Evolutionary conservation across 108 stramenopile species (phyloP).

Genomic region (Cylindrotheca fusiformis): DNA sequence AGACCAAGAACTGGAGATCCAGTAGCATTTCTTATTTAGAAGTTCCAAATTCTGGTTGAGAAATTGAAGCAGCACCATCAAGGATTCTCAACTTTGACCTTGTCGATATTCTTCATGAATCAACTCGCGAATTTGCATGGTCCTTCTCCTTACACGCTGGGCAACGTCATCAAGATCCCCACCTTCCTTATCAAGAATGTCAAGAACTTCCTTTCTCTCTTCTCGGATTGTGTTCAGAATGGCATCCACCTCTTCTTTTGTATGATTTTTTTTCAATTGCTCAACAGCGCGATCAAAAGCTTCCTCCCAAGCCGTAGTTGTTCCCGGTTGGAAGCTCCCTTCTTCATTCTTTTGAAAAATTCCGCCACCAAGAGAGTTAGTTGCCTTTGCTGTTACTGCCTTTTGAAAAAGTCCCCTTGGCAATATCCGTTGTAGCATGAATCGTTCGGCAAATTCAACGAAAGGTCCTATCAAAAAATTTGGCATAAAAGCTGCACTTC

Average conservation of each 20-base stretch:
- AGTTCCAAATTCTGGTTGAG: no score
- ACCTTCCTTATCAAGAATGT: constrained; percentile 74
- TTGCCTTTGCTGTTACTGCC: constrained; percentile 56
- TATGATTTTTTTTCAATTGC: constrained; percentile 53
- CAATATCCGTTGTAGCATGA: constrained; percentile 73
- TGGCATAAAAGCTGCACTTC: constrained; percentile 79
- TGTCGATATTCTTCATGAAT: constrained; percentile 49
- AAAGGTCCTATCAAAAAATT: constrained; percentile 63
- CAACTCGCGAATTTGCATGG: constrained; percentile 58
- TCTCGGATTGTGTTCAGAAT: constrained; percentile 65
- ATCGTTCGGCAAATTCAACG: constrained; percentile 67
- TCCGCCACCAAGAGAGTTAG: constrained; percentile 41
- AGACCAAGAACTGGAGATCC: no score
- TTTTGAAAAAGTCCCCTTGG: constrained; percentile 59
- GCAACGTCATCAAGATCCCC: constrained; percentile 76
- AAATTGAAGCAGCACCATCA: no score
- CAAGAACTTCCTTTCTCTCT: constrained; percentile 68
- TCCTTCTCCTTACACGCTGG: constrained; percentile 50
- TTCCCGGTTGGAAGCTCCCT: constrained; percentile 35
- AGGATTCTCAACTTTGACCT: constrained; percentile 6
- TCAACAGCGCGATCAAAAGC: constrained; percentile 61
- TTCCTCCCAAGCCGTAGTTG: constrained; percentile 38
- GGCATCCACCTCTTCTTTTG: constrained; percentile 70
- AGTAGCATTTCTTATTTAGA: no score
- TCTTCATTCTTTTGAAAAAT: constrained; percentile 34